These are phyloP conservation scores for Trichocomaceae sp. DNA, from an alignment of 2,329 filamentous ascomycete species.

Conservation along the genomic window DNA sequence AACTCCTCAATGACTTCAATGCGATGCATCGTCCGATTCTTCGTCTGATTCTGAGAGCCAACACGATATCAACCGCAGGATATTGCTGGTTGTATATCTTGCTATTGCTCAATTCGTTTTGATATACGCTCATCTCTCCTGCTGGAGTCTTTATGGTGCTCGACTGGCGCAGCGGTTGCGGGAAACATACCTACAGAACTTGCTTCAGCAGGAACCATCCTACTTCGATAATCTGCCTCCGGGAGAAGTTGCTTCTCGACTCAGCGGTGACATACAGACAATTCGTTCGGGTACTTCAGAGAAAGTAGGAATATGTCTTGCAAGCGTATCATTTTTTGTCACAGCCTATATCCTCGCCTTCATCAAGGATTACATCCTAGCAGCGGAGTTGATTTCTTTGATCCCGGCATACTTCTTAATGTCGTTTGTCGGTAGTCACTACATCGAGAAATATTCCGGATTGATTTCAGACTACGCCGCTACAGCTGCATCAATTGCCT, in stretches of 20 bases:
- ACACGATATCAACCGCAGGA: constrained; percentile 36
- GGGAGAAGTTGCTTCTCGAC: constrained; percentile 57
- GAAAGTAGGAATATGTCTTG: constrained; percentile 61
- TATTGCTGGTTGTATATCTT: constrained; percentile 58
- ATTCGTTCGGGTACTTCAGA: constrained; percentile 64
- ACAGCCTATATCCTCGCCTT: constrained; percentile 63
- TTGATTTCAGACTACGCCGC: constrained; percentile 46
- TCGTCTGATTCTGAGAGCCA: background rate
- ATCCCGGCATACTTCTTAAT: constrained; percentile 40
- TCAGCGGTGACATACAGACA: constrained; percentile 60
- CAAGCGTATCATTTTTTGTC: constrained; percentile 58
- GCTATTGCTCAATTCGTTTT: constrained; percentile 56
- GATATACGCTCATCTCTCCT: constrained; percentile 59
- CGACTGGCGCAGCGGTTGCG: constrained; percentile 58
- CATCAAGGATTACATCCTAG: constrained; percentile 55
- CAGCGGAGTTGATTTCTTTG: constrained; percentile 58
- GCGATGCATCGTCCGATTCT: constrained; percentile 8
- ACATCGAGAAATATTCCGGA: constrained; percentile 39
- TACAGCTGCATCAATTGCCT: constrained; percentile 53
- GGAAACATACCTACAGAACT: constrained; percentile 52
- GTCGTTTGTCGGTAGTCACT: constrained; percentile 38
- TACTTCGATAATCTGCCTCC: constrained; percentile 59
- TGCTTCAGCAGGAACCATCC: constrained; percentile 56
- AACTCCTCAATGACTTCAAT: constrained; percentile 37
- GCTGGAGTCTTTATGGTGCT: constrained; percentile 59